Percentiles rank a stretch among this genome's conserved stretches.
Evolutionary conservation across 1,284 basidiomycete species (phyloP).

Genomic region (Rhodotorula sp.): DNA sequence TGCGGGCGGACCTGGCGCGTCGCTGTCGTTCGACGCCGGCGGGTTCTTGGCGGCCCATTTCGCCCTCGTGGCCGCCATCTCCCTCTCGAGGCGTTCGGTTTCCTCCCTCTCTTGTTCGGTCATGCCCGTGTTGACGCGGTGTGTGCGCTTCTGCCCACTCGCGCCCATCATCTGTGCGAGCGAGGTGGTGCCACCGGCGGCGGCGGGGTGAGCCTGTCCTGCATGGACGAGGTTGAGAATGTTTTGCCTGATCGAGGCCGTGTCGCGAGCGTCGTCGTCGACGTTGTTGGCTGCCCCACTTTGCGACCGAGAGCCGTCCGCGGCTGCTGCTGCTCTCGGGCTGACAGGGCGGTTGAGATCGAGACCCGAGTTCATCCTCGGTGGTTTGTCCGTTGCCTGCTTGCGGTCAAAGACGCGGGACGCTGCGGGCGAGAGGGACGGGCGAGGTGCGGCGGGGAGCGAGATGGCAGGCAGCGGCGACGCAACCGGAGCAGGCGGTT

Average conservation of each 20-base stretch:
- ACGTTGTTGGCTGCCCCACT: not conserved
- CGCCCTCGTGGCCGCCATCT: slow-evolving; percentile 31
- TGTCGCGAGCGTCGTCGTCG: slow-evolving; percentile 25
- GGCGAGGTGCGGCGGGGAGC: slow-evolving; percentile 15
- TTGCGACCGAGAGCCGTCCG: not conserved
- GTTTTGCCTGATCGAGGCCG: slow-evolving; percentile 31
- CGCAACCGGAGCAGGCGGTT: too few relatives aligned
- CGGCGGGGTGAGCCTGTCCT: not conserved
- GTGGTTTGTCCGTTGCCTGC: not conserved
- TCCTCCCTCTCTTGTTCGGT: slow-evolving; percentile 33
- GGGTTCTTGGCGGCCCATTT: slow-evolving; percentile 25
- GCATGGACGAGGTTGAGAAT: slow-evolving; percentile 26
- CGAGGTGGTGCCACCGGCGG: not conserved
- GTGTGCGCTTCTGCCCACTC: slow-evolving; percentile 14
- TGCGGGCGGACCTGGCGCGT: not conserved
- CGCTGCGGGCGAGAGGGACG: slow-evolving; percentile 19
- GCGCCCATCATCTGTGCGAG: slow-evolving; percentile 40
- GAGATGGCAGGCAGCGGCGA: not conserved
- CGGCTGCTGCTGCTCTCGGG: not conserved
- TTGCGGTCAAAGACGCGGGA: slow-evolving; percentile 16
- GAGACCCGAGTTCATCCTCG: slow-evolving; percentile 11
- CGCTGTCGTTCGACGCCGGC: not conserved
- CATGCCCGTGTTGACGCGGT: slow-evolving; percentile 25
- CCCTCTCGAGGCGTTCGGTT: slow-evolving; percentile 31
- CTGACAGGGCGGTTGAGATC: slow-evolving; percentile 9